These are phyloP conservation scores for Spergularia bocconei DNA, from an alignment of 148 eudicot species.

Conservation along the genomic window DNA sequence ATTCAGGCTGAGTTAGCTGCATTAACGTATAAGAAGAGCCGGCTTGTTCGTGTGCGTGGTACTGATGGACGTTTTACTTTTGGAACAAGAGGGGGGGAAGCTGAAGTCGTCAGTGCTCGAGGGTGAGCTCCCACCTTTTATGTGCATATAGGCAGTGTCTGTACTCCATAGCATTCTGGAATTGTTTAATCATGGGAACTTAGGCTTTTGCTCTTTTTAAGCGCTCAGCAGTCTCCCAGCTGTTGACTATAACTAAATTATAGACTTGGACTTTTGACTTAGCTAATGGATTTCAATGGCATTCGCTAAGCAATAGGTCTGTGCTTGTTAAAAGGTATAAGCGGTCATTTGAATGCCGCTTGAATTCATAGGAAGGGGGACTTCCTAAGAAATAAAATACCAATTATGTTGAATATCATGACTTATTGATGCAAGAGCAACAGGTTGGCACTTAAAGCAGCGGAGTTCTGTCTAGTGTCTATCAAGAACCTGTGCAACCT, in stretches of 20 bases:
- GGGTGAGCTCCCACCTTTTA: constrained; percentile 52
- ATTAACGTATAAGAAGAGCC: constrained; percentile 76
- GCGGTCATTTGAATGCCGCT: too few species aligned
- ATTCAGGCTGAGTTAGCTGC: constrained; percentile 94
- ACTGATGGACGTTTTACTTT: constrained; percentile 73
- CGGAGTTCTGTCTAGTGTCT: too few species aligned
- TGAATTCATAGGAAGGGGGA: too few species aligned
- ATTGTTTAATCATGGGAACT: not conserved
- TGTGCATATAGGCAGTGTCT: constrained; percentile 8
- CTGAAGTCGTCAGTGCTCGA: constrained; percentile 97
- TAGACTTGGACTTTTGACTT: not conserved
- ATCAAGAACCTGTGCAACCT: too few species aligned
- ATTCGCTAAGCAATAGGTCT: too few species aligned
- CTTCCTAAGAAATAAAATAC: too few species aligned
- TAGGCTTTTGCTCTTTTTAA: not conserved
- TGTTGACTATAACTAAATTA: not conserved
- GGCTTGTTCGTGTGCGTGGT: constrained; percentile 87
- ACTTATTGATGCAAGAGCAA: too few species aligned
- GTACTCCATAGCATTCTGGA: not conserved
- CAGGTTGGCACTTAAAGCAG: too few species aligned
- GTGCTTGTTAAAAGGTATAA: too few species aligned
- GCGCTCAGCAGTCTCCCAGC: not conserved
- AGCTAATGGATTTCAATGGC: not conserved
- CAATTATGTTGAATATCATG: too few species aligned
- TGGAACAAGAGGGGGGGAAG: constrained; percentile 88